Evolutionary conservation across 345 rosid genomes (phyloP).

Genomic region (Pistacia atlantica): DNA sequence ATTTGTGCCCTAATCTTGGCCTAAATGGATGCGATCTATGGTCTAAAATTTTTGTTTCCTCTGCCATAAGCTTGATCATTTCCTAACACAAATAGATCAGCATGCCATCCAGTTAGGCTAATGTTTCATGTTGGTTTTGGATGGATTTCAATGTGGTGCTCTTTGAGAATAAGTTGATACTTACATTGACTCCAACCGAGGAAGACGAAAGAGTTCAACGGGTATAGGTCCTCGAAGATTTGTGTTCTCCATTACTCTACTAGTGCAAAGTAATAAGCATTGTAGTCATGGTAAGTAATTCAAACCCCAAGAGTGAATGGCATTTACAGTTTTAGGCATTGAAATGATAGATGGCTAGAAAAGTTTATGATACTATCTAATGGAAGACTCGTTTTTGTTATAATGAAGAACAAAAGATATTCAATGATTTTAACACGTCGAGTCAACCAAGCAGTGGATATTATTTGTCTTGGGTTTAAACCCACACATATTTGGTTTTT

Average conservation of each 20-base stretch:
- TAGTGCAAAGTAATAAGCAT: not conserved
- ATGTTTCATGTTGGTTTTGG: not conserved
- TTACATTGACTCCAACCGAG: slow-evolving; percentile 65
- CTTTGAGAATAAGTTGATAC: slow-evolving; percentile 21
- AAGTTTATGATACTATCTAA: no score
- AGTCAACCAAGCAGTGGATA: no score
- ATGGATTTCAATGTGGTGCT: not conserved
- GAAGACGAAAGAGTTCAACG: slow-evolving; percentile 44
- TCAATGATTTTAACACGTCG: no score
- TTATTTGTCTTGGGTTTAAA: no score
- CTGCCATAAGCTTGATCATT: no score
- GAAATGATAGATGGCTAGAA: no score
- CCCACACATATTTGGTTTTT: no score
- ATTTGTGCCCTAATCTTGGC: no score
- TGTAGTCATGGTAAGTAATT: not conserved
- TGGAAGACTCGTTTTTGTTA: no score
- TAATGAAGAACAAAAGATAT: not conserved
- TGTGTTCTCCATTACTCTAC: slow-evolving; percentile 68
- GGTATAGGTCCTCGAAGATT: slow-evolving; percentile 58
- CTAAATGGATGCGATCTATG: no score
- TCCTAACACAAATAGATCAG: slow-evolving; percentile 21
- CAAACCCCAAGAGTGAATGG: no score
- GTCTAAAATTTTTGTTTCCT: no score
- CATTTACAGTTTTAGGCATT: not conserved
- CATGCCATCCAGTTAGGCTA: not conserved